Evolutionary conservation across 169 alveolate genomes (phyloP).

Genomic region (Babesia ovis): DNA sequence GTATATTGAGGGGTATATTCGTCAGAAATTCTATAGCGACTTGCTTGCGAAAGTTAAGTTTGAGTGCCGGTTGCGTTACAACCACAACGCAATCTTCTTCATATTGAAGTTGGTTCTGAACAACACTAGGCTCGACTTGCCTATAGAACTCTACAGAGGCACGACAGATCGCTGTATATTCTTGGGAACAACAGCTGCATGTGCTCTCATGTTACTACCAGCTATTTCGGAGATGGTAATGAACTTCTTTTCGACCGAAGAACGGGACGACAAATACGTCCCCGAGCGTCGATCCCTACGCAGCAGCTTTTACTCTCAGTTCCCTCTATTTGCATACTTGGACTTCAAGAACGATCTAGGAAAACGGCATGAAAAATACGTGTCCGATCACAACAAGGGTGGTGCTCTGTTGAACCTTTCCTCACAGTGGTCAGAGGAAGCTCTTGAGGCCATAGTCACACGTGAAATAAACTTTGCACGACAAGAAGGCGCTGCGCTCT

Average conservation of each 20-base stretch:
- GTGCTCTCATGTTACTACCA: conserved; percentile 18
- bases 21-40: conserved; percentile 28
- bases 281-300: neutral
- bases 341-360: neutral
- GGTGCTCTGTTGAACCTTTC: neutral
- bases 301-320: conserved; percentile 26
- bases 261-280: neutral
- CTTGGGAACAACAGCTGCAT: conserved; percentile 28
- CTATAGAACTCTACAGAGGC: conserved; percentile 47
- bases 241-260: conserved; percentile 12
- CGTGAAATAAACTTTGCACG: conserved; percentile 20
- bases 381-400: neutral
- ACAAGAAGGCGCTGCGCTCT: conserved; percentile 29
- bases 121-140: conserved; percentile 52
- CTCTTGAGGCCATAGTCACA: conserved; percentile 18
- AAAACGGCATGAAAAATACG: conserved; percentile 23
- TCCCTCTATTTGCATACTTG: conserved; percentile 27
- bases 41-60: conserved; percentile 42
- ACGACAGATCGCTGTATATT: conserved; percentile 18
- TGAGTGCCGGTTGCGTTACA: conserved; percentile 60
- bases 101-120: conserved; percentile 43
- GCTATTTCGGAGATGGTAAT: conserved; percentile 9
- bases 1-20: conserved; percentile 49
- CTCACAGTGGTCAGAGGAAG: conserved; percentile 32
- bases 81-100: conserved; percentile 21